A percentile compares a stretch with the other conserved stretches of the same genome.
Conservation (phyloP, 2,329 filamentous ascomycete genomes). For the Pseudogymnoascus destructans region DNA sequence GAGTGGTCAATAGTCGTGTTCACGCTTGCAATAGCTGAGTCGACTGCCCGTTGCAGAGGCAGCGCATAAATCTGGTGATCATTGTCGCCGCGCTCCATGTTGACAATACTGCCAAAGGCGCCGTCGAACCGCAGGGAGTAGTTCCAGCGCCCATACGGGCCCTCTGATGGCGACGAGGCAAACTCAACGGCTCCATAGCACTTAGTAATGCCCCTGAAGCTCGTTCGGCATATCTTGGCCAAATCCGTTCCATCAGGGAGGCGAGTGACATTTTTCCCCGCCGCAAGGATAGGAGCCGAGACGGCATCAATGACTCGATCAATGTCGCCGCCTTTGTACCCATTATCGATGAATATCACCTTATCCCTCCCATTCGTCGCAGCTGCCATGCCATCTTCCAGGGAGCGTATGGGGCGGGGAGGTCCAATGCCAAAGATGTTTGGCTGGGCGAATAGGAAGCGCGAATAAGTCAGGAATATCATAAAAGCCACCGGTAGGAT, state of each 20-base stretch:
- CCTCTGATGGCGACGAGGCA: slow-evolving; percentile 61
- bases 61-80: slow-evolving; percentile 65
- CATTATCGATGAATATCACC: slow-evolving; percentile 69
- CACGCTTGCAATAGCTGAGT: slow-evolving; percentile 52
- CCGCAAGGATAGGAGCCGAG: slow-evolving; percentile 40
- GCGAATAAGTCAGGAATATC: slow-evolving; percentile 54
- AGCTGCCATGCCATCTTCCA: slow-evolving; percentile 48
- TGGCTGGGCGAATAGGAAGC: slow-evolving; percentile 71
- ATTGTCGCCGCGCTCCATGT: slow-evolving; percentile 52
- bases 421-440: slow-evolving; percentile 61
- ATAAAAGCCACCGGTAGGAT: slow-evolving; percentile 45
- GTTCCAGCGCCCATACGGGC: slow-evolving; percentile 58
- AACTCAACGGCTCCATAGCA: slow-evolving; percentile 69
- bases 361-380: slow-evolving; percentile 49
- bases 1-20: slow-evolving; percentile 32
- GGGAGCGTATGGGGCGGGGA: slow-evolving; percentile 45
- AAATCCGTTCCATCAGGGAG: slow-evolving; percentile 45
- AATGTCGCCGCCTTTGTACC: slow-evolving; percentile 55
- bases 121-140: slow-evolving; percentile 74
- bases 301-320: slow-evolving; percentile 55
- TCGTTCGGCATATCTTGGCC: slow-evolving; percentile 47
- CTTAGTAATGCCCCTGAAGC: slow-evolving; percentile 50
- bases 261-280: slow-evolving; percentile 42
- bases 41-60: slow-evolving; percentile 68
- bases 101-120: slow-evolving; percentile 50